phyloP scores from a whole-genome alignment of 2,329 filamentous ascomycete genomes.

The Colletotrichum lini region DNA sequence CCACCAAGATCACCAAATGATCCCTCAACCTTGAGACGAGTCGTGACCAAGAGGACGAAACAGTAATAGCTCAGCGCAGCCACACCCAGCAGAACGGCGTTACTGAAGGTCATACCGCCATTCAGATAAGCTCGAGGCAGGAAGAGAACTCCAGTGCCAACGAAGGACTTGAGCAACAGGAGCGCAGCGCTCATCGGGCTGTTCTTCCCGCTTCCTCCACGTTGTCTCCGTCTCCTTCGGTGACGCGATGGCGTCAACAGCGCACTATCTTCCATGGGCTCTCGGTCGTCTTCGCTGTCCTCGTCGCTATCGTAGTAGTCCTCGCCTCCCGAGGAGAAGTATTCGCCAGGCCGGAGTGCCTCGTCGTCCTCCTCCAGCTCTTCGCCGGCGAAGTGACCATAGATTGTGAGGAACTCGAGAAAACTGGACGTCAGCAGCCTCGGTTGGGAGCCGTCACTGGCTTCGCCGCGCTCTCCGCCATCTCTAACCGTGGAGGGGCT shows the following conservation, averaged over 20 bases:
- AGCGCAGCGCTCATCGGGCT: constrained; percentile 84
- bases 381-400: constrained; percentile 97
- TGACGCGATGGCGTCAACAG: constrained; percentile 83
- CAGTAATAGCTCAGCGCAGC: constrained; percentile 95
- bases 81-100: constrained; percentile 87
- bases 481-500: constrained; percentile 66
- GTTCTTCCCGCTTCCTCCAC: constrained; percentile 81
- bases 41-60: constrained; percentile 93
- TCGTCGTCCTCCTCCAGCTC: constrained; percentile 98
- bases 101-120: constrained; percentile 97
- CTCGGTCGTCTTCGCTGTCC: constrained; percentile 75
- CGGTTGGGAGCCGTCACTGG: constrained; percentile 60
- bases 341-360: constrained; percentile 87
- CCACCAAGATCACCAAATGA: constrained; percentile 98
- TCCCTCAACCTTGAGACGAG: constrained; percentile 87
- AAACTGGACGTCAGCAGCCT: constrained; percentile 91
- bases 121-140: constrained; percentile 94
- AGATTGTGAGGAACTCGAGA: constrained; percentile 93
- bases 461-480: constrained; percentile 56
- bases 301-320: constrained; percentile 60
- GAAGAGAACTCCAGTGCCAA: constrained; percentile 96
- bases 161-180: constrained; percentile 95
- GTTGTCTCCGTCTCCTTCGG: constrained; percentile 82
- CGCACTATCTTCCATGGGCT: constrained; percentile 90
- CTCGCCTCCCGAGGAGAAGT: constrained; percentile 85